Conservation (phyloP, 2,329 filamentous ascomycete species). For the Alternaria sp. region DNA sequence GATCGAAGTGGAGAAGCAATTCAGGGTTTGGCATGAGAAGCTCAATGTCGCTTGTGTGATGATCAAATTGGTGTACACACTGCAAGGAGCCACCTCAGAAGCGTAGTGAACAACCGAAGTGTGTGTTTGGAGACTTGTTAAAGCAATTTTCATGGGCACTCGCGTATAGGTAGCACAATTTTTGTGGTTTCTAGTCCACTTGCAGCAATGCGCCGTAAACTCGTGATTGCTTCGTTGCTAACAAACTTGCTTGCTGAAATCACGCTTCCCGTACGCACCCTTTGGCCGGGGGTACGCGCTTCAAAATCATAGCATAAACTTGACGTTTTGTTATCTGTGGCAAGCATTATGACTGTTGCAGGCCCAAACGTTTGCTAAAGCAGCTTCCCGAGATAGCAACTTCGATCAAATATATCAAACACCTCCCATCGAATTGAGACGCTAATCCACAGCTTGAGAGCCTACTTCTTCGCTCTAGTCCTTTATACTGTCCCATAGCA, state of each 20-base stretch:
- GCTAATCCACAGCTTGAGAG: not conserved
- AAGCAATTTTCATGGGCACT: not conserved
- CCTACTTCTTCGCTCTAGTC: not conserved
- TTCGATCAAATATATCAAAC: not conserved
- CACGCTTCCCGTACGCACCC: not conserved
- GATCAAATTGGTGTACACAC: not conserved
- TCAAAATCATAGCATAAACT: not conserved
- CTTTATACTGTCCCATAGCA: not conserved
- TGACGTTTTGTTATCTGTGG: not conserved
- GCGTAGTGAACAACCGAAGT: not conserved
- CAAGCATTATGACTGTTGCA: not conserved
- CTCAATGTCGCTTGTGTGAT: constrained; percentile 2
- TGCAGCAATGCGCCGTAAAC: not conserved
- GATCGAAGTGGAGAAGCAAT: not conserved
- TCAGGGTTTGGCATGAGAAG: not conserved
- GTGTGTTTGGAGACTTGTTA: not conserved
- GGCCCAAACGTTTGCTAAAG: not conserved
- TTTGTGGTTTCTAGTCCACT: not conserved
- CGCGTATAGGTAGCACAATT: not conserved
- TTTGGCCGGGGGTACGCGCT: not conserved
- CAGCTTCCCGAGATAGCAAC: not conserved
- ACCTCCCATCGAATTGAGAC: not conserved
- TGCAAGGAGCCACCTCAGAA: not conserved
- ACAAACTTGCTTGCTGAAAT: not conserved
- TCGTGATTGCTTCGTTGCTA: not conserved